Evolutionary conservation across 1,284 basidiomycete genomes (phyloP), one percentile per base, ranked within the genome.

Genomic region (Fomitopsis pinicola): DNA sequence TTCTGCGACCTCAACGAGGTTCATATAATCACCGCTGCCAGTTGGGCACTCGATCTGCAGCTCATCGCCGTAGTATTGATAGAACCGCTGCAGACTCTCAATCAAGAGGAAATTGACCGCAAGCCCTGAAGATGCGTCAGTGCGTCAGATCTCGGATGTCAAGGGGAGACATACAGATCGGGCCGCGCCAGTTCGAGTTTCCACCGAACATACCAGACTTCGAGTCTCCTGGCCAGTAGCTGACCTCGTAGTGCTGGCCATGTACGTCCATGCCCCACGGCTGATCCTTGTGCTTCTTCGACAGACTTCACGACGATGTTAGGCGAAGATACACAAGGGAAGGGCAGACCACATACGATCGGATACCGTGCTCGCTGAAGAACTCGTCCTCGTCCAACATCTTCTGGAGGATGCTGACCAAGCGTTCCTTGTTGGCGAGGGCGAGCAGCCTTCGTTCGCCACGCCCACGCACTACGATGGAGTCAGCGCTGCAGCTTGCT

Each of bases 341-440:
- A 28, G 22, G 2, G n/a, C 30, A 10, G 59, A 62, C 53, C 17
- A 84, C 90, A 69, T 65, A 95, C 90, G 96, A 98, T 78, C 97
- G 84, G 67, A 99, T 90, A 59, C 97, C 97, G 72, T 97, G 88
- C 67, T 95, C 94, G 69, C 92, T 94, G 64, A 99, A 80, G 78
- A 99, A 98, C 77, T 98, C 97, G 64, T 91, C 86, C 76, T 97
- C 96, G 72, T 98, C 93, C 56, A 99, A 77, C 97, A 98, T 98
- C 77, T 95, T 95, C 78, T 96, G 89, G 60, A 99, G 77, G 65
- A 99, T 97, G 60, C 84, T 83, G 42, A 92, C 81, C 14, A 99
- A 80, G 36, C 97, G 83, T 63, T 98, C 97, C 75, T 97, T 95
- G 75, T 87, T 92, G 0, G 94, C 94, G 61, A 99, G 78, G 0